A percentile compares a stretch with the other conserved stretches of the same genome.
phyloP scores from a whole-genome alignment of 495 filamentous ascomycete genomes.

The Penicillium cosmopolitanum region DNA sequence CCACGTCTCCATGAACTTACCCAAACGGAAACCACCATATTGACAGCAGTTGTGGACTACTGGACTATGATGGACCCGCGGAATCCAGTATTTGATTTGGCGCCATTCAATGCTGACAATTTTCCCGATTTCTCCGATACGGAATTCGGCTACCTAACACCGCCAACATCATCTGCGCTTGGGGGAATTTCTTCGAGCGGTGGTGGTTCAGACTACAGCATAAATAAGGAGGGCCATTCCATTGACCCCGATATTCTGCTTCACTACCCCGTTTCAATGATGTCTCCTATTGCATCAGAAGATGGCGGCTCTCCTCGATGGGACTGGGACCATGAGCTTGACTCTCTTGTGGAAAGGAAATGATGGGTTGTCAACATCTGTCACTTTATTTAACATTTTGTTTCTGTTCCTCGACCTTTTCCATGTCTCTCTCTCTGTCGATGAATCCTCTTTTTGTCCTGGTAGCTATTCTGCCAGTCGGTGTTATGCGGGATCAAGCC shows the following conservation, averaged over 20 bases:
- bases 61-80: conserved; percentile 33
- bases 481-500: conserved; percentile 18
- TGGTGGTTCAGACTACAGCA: background rate
- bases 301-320: conserved; percentile 17
- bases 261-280: conserved; percentile 15
- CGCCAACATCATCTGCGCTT: conserved; percentile 6
- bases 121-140: conserved; percentile 4
- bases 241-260: conserved; percentile 21
- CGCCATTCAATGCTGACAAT: background rate
- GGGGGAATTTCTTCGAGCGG: background rate
- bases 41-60: conserved; percentile 25
- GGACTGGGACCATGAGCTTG: conserved; percentile 25
- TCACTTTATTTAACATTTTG: background rate
- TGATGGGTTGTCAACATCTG: background rate
- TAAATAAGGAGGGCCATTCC: background rate
- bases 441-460: conserved; percentile 18
- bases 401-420: background rate
- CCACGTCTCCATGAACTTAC: conserved; percentile 23
- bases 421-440: conserved; percentile 3
- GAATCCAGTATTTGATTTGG: conserved; percentile 23
- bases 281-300: conserved; percentile 22
- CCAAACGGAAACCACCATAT: conserved; percentile 18
- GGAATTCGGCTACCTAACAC: conserved; percentile 14
- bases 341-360: background rate
- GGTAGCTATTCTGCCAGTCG: conserved; percentile 15